Conservation (phyloP, 2,329 filamentous ascomycete genomes). For the Orbilia blumenaviensis region DNA sequence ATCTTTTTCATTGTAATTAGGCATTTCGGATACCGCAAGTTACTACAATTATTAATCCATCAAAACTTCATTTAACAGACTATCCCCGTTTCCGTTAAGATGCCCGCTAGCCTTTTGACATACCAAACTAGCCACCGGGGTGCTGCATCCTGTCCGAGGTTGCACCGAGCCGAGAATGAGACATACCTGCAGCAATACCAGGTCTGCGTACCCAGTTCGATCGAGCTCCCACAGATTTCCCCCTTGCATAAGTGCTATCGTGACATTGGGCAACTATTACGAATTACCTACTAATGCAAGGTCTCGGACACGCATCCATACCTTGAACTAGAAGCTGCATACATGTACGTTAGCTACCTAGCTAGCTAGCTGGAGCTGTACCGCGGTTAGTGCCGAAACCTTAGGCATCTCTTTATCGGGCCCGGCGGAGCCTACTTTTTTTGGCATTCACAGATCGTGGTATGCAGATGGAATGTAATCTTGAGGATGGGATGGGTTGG, state of each 20-base stretch:
- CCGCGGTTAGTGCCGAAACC: too few relatives aligned
- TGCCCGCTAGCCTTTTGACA: background rate
- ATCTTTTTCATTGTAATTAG: background rate
- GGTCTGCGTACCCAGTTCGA: background rate
- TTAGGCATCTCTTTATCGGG: too few relatives aligned
- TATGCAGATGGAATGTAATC: too few relatives aligned
- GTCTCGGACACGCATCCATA: too few relatives aligned
- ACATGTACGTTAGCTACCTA: too few relatives aligned
- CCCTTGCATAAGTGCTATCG: constrained; percentile 2
- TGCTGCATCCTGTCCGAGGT: background rate
- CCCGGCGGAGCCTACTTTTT: too few relatives aligned
- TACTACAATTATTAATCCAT: background rate
- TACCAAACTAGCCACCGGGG: background rate
- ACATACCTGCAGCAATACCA: background rate
- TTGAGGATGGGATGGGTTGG: too few relatives aligned
- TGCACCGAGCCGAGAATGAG: constrained; percentile 14
- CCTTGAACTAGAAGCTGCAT: background rate
- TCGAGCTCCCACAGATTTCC: constrained; percentile 5
- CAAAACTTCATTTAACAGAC: background rate
- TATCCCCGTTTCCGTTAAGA: background rate
- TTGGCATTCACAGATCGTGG: too few relatives aligned
- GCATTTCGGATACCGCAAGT: background rate
- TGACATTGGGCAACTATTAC: background rate
- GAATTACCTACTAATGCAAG: too few relatives aligned
- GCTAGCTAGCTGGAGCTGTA: too few relatives aligned